Evolutionary conservation across 2,329 filamentous ascomycete genomes (phyloP), one percentile per base, ranked within the genome.

Genomic region (Nemania abortiva): DNA sequence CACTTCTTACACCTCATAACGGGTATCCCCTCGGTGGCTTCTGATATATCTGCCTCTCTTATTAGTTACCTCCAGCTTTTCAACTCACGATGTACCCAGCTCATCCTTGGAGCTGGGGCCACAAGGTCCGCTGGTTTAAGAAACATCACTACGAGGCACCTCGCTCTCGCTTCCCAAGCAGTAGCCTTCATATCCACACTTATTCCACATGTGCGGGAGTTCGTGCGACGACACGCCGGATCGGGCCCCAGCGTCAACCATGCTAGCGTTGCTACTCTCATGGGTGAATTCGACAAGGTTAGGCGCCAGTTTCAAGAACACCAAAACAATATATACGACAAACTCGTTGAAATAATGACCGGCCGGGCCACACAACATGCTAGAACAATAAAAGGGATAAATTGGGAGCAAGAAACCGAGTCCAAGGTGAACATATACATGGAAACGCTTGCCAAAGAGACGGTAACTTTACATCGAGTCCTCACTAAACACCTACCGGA

Each of bases 71-170:
- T 98, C 15, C 93, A 96, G 73, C 86, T 97, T 3, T 99, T 98
- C 86, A 98, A 99, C 80, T 98, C 94, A 2, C 91, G 96, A 22
- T 95, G 95, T 66, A 97, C 92, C n/a, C 96, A 99, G 79, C 88
- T 99, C 66, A 98, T 99, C 72, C 89, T 99, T 6, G 96, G 96
- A 0, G 96, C 96, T 1, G 96, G 96, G 4, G 96, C 96, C 3
- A 98, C 93, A 5, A 87, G 90, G 42, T 94, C 92, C 27, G 96
- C 95, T 0, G 95, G 95, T 0, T 84, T 99, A 22, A 97, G 94
- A 79, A 98, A 98, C 77, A 99, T 99, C 79, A 97, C 93, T 0
- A 97, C 96, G 0, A 96, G 96, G 75, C 95, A 99, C 81, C 87
- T 99, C 1, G 95, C 96, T 0, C 89, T 98, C 20, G 95, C 96